A percentile compares a stretch with the other conserved stretches of the same genome.
Conservation (phyloP, 2,329 filamentous ascomycete species). For the Diaporthe citrichinensis region DNA sequence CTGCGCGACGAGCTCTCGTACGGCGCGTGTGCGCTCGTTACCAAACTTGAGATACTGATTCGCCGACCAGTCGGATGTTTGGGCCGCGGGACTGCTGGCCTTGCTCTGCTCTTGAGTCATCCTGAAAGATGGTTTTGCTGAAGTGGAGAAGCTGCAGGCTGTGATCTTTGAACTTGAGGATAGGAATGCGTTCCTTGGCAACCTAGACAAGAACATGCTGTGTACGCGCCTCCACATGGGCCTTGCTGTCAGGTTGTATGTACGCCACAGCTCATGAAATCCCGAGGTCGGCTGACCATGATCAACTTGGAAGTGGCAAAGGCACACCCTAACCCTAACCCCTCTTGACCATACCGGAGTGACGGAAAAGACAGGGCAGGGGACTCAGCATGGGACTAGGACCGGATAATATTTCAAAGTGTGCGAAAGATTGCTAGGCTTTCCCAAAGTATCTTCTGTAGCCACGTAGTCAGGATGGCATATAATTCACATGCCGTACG, state of each 20-base stretch:
- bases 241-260: background rate
- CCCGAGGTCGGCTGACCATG: constrained; percentile 1
- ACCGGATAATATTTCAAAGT: background rate
- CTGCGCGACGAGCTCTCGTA: constrained; percentile 66
- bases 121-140: constrained; percentile 9
- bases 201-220: background rate
- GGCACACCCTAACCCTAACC: background rate
- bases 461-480: no score
- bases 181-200: background rate
- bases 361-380: background rate
- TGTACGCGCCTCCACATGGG: background rate
- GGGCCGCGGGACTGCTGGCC: background rate
- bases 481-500: no score
- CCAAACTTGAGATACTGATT: constrained; percentile 69
- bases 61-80: constrained; percentile 64
- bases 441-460: no score
- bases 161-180: background rate
- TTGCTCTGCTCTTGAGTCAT: constrained; percentile 24
- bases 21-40: constrained; percentile 66
- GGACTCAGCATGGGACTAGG: background rate
- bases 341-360: background rate
- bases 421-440: no score
- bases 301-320: constrained; percentile 1
- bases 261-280: background rate
- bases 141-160: background rate